A percentile compares a stretch with the other conserved stretches of the same genome.
phyloP scores from a whole-genome alignment of 768 basidiomycete species.

The Epithele typhae region DNA sequence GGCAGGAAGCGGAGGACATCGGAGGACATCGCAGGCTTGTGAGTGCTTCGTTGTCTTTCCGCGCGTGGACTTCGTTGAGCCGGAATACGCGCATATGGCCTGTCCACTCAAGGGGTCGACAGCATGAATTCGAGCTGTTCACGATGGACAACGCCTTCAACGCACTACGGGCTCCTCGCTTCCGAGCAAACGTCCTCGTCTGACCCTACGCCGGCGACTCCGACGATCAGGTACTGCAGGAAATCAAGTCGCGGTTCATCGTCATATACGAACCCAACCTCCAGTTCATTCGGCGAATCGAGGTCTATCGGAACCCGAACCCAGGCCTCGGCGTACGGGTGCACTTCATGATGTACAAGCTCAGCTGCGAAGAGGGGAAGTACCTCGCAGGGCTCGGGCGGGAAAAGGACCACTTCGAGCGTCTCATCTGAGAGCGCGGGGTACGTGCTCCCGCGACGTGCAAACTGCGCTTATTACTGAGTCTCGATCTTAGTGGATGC shows the following conservation, averaged over 20 bases:
- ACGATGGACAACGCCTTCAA: conserved; percentile 58
- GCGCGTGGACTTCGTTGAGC: too few species aligned
- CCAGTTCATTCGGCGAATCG: conserved; percentile 87
- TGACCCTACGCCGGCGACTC: conserved; percentile 89
- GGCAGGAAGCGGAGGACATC: conserved; percentile 49
- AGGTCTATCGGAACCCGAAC: conserved; percentile 86
- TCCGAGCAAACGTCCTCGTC: conserved; percentile 82
- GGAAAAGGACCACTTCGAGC: conserved; percentile 93
- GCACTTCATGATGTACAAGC: conserved; percentile 93
- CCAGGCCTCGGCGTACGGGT: conserved; percentile 82
- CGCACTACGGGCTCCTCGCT: conserved; percentile 71
- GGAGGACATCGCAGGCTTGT: conserved; percentile 57
- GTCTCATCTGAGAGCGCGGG: conserved; percentile 86
- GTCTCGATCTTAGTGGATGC: conserved; percentile 82
- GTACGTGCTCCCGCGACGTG: conserved; percentile 43
- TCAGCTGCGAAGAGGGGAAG: conserved; percentile 93
- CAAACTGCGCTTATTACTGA: neutral
- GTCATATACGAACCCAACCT: conserved; percentile 95
- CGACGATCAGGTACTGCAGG: conserved; percentile 83
- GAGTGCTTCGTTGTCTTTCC: too few species aligned
- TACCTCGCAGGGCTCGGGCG: conserved; percentile 84
- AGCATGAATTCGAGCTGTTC: conserved; percentile 16
- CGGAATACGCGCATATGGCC: too few species aligned
- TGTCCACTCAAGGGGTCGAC: conserved; percentile 20
- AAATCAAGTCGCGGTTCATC: conserved; percentile 87